Base-by-base conservation (phyloP, 257 asterid genomes). In the Cinchona pubescens region DNA sequence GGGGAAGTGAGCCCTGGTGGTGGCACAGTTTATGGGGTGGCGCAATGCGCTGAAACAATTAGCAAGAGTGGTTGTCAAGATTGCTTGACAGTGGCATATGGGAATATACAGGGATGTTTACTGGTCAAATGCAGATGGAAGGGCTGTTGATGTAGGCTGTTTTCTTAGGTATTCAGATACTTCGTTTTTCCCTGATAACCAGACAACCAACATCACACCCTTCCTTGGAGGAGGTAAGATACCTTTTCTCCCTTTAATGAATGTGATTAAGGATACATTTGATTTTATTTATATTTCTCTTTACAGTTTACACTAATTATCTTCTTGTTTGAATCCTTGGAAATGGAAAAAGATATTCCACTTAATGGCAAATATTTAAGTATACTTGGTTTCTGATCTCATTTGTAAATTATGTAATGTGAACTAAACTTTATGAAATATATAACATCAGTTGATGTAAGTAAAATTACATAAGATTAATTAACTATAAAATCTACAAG, bases 31-130 rank as follows among this genome's bases (percentile, higher is more conserved):
- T 88, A 88, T 10, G 96, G 83, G 3, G 78, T 87, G 55, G 97
- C 97, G 29, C 98, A 93, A 76, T 91, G 98, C 71, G 96, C 89
- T 51, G 89, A 88, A 81, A 86, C 96, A 14, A 64, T 88, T 64
- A 78, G 74, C 43, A 80, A 69, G 46, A 82, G 34, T 16, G 97
- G 96, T 35, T 93, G 94, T 81, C 85, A 64, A 67, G 96, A 86
- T 71, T 93, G 98, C 88, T 45, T 93, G 73, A 82, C 87, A 3
- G 91, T 87, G n/a, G 97, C 94, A 0, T 72, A 68, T 29, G 71
- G 81, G n/a, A 89, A 91, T 82, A 84, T 93, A 80, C 76, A 83
- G 11, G 83, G 90, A 12, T 93, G 98, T 85, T 81, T 92, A 72
- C 92, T n/a, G n/a, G n/a, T n/a, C 96, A 6, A 73, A 73, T 76